Evolutionary conservation across 805 yeast genomes (phyloP).

Genomic region (Suhomyces prunicola): DNA sequence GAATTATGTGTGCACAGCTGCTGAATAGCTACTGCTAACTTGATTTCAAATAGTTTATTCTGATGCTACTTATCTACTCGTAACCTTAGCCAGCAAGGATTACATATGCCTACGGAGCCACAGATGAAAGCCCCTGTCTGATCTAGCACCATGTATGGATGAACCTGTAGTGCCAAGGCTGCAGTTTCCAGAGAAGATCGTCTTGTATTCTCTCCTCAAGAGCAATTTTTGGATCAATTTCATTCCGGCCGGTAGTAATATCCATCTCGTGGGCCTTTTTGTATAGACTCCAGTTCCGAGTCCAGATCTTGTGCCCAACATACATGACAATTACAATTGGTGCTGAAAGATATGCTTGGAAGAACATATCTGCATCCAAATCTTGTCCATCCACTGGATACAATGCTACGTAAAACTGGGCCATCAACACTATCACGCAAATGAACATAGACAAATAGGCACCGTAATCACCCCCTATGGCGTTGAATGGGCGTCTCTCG

Average conservation of each 20-base stretch:
- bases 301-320: conserved; percentile 24
- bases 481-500: conserved; percentile 30
- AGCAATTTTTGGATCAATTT: conserved; percentile 46
- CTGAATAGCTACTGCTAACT: too few relatives aligned
- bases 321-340: conserved; percentile 20
- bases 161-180: conserved; percentile 30
- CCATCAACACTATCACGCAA: conserved; percentile 33
- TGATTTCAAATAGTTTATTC: too few relatives aligned
- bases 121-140: too few relatives aligned
- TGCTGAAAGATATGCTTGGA: conserved; percentile 21
- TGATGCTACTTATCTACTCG: not conserved
- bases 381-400: conserved; percentile 33
- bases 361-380: conserved; percentile 13
- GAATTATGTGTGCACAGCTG: too few relatives aligned
- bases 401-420: conserved; percentile 40
- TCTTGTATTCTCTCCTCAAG: conserved; percentile 37
- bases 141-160: conserved; percentile 33
- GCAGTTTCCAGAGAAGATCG: conserved; percentile 25
- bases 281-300: conserved; percentile 16
- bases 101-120: not conserved
- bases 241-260: conserved; percentile 17
- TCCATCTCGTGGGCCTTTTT: conserved; percentile 9
- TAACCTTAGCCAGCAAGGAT: not conserved
- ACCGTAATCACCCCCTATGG: conserved; percentile 37
- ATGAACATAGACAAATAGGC: conserved; percentile 31